A percentile compares a stretch with the other conserved stretches of the same genome.
phyloP scores from a whole-genome alignment of 257 asterid genomes.

The Orobanche coerulescens region DNA sequence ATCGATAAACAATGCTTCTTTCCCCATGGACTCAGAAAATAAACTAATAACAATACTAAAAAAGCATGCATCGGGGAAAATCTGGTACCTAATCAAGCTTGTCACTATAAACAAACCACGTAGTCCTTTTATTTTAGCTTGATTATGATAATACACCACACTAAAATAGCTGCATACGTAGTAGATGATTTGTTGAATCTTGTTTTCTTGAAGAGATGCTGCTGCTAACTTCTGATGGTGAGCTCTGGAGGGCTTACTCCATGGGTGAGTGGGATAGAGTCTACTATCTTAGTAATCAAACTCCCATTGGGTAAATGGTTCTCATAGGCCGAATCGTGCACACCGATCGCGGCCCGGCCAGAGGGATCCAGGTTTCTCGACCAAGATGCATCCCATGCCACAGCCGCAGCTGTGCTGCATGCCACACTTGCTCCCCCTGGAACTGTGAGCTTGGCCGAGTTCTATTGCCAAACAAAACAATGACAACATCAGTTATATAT shows the following conservation, averaged over 20 bases:
- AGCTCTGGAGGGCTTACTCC: slow-evolving; percentile 45
- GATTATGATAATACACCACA: too few relatives aligned
- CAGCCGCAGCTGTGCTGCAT: slow-evolving; percentile 80
- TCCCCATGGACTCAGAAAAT: too few relatives aligned
- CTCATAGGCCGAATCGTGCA: slow-evolving; percentile 71
- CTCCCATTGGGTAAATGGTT: slow-evolving; percentile 34
- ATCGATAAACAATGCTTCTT: too few relatives aligned
- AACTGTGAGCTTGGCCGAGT: slow-evolving; percentile 60
- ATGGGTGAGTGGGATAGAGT: slow-evolving; percentile 29
- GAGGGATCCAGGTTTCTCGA: slow-evolving; percentile 83
- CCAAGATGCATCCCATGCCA: slow-evolving; percentile 91
- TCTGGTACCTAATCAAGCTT: too few relatives aligned
- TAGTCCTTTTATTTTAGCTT: too few relatives aligned
- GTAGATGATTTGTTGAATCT: too few relatives aligned
- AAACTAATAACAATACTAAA: too few relatives aligned
- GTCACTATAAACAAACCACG: too few relatives aligned
- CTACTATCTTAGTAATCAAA: slow-evolving; percentile 29
- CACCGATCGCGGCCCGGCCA: slow-evolving; percentile 91
- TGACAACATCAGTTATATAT: background rate
- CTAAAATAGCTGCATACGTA: too few relatives aligned
- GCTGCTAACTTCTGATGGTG: slow-evolving; percentile 48
- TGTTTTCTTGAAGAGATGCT: too few relatives aligned
- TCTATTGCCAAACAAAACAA: slow-evolving; percentile 39
- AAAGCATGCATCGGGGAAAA: too few relatives aligned
- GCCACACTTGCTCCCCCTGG: slow-evolving; percentile 95